Evolutionary conservation across 805 yeast genomes (phyloP), one percentile per base, ranked within the genome.

Genomic region (Nakazawaea wyomingensis): DNA sequence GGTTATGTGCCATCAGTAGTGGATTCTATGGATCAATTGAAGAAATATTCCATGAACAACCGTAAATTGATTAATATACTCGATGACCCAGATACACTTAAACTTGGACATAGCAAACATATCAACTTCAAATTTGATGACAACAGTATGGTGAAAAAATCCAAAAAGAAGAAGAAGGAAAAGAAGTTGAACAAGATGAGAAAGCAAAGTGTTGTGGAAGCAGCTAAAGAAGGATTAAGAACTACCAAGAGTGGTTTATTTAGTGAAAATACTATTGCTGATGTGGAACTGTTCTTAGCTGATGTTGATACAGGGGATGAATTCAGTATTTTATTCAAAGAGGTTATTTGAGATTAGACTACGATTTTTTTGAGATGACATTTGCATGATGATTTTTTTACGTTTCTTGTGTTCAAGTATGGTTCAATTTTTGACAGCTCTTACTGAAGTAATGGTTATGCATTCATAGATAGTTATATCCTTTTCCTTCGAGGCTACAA

Each of bases 201-300:
- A 57, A 68, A 85, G 52, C 82, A 82, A 38, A 80, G 86, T 45
- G 72, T 78, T 41, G 83, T 71, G 2, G 93, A 84, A 52, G 90
- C 93, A 4, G 82, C 81, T 7, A 75, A 79, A 8, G 91, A 85
- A 56, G 90, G 90, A 9, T 66, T 79, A 51, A 67, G 91, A 49
- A 79, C 82, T 16, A 85, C 95, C 0, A 83, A 77, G 53, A 76
- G 78, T 48, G 95, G 95, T 4, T 62, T 85, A 44, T 85, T 85
- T 58, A 82, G 84, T 55, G 93, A 85, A 57, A 77, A 76, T 46
- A 80, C 87, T 3, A 60, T 85, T 53, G 79, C 80, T 8, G 86
- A 82, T 54, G 86, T 85, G 32, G 93, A 85, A 54, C 86, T 84
- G 50, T 69, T 74, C 10, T 57, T 80, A 38, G 78, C 77, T 17